Evolutionary conservation across 2,329 filamentous ascomycete genomes (phyloP).

Genomic region (Zymoseptoria crescenta): DNA sequence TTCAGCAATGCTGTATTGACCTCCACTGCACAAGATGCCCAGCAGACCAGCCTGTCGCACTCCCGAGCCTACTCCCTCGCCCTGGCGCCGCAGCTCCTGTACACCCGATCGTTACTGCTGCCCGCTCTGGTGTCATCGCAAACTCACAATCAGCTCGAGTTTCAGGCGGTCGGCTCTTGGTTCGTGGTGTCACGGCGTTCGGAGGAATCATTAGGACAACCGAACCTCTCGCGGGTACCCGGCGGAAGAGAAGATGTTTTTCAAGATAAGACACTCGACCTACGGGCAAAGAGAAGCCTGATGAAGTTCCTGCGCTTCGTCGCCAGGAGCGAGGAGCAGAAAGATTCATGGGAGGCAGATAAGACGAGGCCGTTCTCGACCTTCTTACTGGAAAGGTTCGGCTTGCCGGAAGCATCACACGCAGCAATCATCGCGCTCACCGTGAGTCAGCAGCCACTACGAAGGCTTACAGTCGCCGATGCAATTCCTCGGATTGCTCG

Average conservation of each 20-base stretch:
- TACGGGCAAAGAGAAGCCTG: conserved; percentile 72
- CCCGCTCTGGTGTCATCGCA: conserved; percentile 79
- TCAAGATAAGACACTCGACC: conserved; percentile 63
- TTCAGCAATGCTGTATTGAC: conserved; percentile 31
- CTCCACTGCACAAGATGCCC: conserved; percentile 15
- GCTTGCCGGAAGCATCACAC: conserved; percentile 56
- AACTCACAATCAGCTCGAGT: conserved; percentile 83
- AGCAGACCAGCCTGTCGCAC: conserved; percentile 41
- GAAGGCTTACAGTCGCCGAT: conserved; percentile 53
- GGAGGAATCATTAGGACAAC: conserved; percentile 1
- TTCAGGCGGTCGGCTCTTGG: conserved; percentile 87
- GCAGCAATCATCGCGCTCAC: conserved; percentile 63
- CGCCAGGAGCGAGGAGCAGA: conserved; percentile 58
- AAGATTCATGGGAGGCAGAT: conserved; percentile 51
- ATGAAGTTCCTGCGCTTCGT: conserved; percentile 95
- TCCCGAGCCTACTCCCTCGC: conserved; percentile 75
- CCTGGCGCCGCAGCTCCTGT: conserved; percentile 78
- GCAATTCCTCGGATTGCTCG: conserved; percentile 67
- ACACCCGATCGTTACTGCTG: conserved; percentile 71
- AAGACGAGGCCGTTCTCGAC: conserved; percentile 48
- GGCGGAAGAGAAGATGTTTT: conserved; percentile 91
- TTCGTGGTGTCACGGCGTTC: conserved; percentile 54
- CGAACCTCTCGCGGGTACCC: conserved; percentile 54
- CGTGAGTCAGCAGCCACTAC: conserved; percentile 54
- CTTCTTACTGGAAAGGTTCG: conserved; percentile 51